phyloP scores from a whole-genome alignment of 106 monocot genomes.

The Allium cepa region DNA sequence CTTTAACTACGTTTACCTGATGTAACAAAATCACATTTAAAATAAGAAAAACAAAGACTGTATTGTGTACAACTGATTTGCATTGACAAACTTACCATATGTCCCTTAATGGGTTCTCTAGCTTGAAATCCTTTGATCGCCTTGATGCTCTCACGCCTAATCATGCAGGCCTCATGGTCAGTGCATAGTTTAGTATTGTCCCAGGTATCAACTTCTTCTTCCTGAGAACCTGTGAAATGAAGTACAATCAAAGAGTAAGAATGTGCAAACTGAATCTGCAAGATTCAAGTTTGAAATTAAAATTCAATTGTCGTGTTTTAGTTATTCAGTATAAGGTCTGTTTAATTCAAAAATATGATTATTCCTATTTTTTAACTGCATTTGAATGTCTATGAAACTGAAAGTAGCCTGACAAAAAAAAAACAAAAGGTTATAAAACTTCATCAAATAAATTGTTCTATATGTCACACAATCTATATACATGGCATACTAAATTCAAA shows the following conservation, averaged over 20 bases:
- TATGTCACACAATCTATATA: too few relatives aligned
- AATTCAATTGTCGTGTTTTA: background rate
- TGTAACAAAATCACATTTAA: background rate
- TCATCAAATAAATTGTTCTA: too few relatives aligned
- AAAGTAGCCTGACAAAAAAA: background rate
- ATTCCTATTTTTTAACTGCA: too few relatives aligned
- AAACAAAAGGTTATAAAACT: background rate
- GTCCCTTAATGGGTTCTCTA: constrained; percentile 74
- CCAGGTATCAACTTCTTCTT: constrained; percentile 4
- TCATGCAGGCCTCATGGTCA: constrained; percentile 44
- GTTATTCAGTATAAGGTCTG: background rate
- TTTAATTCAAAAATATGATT: background rate
- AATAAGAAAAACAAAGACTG: too few relatives aligned
- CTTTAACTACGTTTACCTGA: constrained; percentile 93
- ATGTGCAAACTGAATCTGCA: background rate
- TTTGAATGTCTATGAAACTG: background rate
- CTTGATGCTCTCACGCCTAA: constrained; percentile 57
- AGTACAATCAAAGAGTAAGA: background rate
- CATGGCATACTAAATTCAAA: too few relatives aligned
- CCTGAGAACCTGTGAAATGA: constrained; percentile 22
- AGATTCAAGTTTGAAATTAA: background rate
- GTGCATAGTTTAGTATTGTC: constrained; percentile 34
- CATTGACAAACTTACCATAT: constrained; percentile 50
- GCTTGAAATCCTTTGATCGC: constrained; percentile 67
- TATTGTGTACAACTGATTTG: too few relatives aligned